These are phyloP conservation scores for Albizia julibrissin DNA, from an alignment of 306 rosid species.

Conservation along the genomic window DNA sequence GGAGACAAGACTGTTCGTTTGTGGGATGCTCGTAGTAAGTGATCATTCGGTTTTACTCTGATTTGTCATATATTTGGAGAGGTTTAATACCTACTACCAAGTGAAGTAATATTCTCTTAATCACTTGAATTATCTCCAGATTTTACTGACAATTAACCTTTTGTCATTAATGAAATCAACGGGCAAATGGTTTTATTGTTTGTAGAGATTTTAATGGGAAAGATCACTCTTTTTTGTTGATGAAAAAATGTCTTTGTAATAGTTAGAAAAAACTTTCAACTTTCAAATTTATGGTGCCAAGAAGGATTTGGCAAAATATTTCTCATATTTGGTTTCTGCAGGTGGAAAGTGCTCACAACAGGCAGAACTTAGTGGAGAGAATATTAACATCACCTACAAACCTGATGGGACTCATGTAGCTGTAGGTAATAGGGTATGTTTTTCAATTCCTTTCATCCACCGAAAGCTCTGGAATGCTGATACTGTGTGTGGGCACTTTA, in stretches of 20 bases:
- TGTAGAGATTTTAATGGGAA: background rate
- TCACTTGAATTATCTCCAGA: background rate
- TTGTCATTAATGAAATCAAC: background rate
- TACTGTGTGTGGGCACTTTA: conserved; percentile 18
- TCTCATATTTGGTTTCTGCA: conserved; percentile 41
- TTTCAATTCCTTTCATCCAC: conserved; percentile 28
- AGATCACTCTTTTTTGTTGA: conserved; percentile 10
- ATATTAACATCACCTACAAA: conserved; percentile 93
- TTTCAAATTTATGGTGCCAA: background rate
- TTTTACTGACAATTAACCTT: background rate
- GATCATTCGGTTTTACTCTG: conserved; percentile 15
- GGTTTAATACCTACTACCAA: background rate
- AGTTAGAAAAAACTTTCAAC: background rate
- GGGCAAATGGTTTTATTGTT: background rate
- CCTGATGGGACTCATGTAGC: conserved; percentile 95
- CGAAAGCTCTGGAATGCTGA: conserved; percentile 29
- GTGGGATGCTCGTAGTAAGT: conserved; percentile 98
- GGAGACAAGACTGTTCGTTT: conserved; percentile 96
- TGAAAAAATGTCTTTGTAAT: background rate
- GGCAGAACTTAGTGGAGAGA: conserved; percentile 93
- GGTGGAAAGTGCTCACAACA: conserved; percentile 94
- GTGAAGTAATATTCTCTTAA: conserved; percentile 21
- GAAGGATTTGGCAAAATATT: conserved; percentile 8
- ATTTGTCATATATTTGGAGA: conserved; percentile 21
- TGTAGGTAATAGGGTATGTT: conserved; percentile 89